Evolutionary conservation across 306 rosid genomes (phyloP), one percentile per base, ranked within the genome.

Genomic region (Quercus agrifolia): DNA sequence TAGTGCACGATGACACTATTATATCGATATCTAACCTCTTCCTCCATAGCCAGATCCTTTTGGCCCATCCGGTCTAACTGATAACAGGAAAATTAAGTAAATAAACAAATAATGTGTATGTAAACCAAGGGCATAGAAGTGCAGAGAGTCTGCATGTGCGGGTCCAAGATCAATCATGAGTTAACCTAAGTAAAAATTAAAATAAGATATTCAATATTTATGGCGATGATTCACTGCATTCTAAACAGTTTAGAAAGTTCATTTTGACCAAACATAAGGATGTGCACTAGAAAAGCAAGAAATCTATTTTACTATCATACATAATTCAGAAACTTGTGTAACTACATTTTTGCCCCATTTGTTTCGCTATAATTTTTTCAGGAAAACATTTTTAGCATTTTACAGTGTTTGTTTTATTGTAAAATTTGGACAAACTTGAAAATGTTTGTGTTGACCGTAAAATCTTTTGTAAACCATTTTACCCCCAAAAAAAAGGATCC

Each of bases 51-150:
- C 5, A 89, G 77, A 82, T 93, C 99, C 84, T 80, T 87, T 77
- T 85, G 94, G 82, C 93, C 98, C 94, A 89, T 90, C 14, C 88
- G 89, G 71, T 93, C 99, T 77, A 95, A 82, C 99, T 95, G 84
- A 78, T 56, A 78, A 68, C 74, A 73, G 21, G 33, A 66, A 68
- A 75, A 82, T 27, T 33, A 71, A 61, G 44, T 49, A 64, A 86
- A 80, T 56, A 66, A 84, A 55, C 63, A 55, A 27, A 49, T 23
- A 25, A 83, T 66, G 58, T 66, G 61, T 68, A 76, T 18, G 55
- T 9, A 70, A 52, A 74, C 75, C 14, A 66, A 41, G 33, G 41
- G 55, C 6, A 4, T 69, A 20, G 17, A 69, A 10, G 62, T 8
- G 61, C 49, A 49, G 9, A 31, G 23, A 51, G 44, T 69, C 66